Percentiles rank a stretch among this genome's conserved stretches.
phyloP scores from a whole-genome alignment of 2,329 filamentous ascomycete species.

The Hymenotorrendiella dingleyae region DNA sequence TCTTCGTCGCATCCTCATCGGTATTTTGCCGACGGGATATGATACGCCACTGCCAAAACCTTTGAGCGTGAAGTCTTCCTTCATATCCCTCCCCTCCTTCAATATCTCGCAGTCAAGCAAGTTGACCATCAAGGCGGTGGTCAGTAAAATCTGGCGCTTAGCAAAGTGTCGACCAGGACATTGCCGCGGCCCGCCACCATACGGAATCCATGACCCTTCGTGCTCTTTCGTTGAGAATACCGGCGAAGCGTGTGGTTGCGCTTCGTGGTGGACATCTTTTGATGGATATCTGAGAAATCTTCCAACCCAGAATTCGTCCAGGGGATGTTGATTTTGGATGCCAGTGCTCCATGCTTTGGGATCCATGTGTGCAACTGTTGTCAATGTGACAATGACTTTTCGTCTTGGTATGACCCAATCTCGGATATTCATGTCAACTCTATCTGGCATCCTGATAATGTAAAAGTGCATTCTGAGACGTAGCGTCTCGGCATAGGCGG shows the following conservation, averaged over 20 bases:
- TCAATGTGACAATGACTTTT: neutral
- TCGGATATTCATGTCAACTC: neutral
- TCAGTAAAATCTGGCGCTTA: neutral
- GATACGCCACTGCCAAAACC: neutral
- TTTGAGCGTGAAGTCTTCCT: neutral
- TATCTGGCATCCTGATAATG: neutral
- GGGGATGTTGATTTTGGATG: neutral
- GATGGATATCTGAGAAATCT: neutral
- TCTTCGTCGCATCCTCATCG: neutral
- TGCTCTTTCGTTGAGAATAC: neutral
- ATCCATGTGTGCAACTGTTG: conserved; percentile 1
- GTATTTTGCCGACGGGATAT: neutral
- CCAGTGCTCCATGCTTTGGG: neutral
- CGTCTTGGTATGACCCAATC: neutral
- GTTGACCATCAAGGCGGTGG: neutral
- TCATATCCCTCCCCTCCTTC: neutral
- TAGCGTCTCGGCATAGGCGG: neutral
- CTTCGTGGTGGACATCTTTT: neutral
- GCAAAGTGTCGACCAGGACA: neutral
- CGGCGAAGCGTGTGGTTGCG: neutral
- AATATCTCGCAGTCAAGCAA: neutral
- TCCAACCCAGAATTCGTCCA: neutral
- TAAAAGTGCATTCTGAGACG: neutral
- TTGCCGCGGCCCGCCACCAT: neutral
- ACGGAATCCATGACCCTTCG: neutral